Evolutionary conservation across 768 basidiomycete species (phyloP), one percentile per base, ranked within the genome.

Genomic region (Leccinellum luteum): DNA sequence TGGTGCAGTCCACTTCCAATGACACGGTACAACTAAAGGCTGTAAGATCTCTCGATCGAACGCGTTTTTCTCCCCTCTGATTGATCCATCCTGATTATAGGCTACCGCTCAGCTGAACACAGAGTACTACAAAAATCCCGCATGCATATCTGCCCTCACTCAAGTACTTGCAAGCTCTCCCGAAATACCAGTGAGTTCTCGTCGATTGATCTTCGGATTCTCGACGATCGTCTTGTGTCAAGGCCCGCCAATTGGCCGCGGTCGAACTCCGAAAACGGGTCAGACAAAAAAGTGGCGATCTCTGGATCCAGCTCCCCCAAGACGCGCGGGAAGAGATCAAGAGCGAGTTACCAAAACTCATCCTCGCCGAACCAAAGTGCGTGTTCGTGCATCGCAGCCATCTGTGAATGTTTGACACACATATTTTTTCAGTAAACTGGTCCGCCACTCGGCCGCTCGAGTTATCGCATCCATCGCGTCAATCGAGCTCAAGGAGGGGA

Each of bases 241-340:
- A 99, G 95, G 86, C 98, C 61, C 91, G 94, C 60, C 97, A 99
- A 85, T 83, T 99, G 21, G 92, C 95, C 49, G 94, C 95, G 8
- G 94, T 98, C 55, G 97, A 99, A 76, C 81, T 98, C 71, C 84
- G 96, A 65, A 99, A 99, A 80, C 90, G 96, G 57, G 84, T 98
- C 59, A 72, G 81, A 27, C 82, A 85, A 69, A 87, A 87, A 66
- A 90, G 88, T 63, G 90, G 89, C 51, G 84, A 82, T 69, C 74
- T 95, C 31, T 99, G 97, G 97, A 77, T 84, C 19, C 77, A 82
- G 55, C 80, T 92, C 28, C 74, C 84, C 34, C 81, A 82, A 69
- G 76, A 79, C 35, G 78, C 87, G 59, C 87, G 96, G 43, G 80
- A 86, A 61, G 81, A 89, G 71, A 92, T 99, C 75, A 99, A 98